Base-by-base conservation (phyloP, 768 basidiomycete species). In the Suillus bovinus region DNA sequence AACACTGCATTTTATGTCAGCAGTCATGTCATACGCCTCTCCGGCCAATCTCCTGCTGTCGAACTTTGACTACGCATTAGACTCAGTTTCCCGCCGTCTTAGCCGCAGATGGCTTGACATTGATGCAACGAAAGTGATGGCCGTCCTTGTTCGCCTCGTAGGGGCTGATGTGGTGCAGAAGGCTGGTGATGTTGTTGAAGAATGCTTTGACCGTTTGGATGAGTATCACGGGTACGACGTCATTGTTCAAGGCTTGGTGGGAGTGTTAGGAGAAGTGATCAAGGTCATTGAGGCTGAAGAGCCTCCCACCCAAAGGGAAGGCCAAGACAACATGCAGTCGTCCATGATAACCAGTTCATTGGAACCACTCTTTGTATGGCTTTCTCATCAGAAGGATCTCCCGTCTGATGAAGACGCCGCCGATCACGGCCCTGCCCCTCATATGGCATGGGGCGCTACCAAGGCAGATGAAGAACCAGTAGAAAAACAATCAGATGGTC, bases 61-160 rank as follows among this genome's bases (percentile, higher is more conserved):
- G 24, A 97, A 99, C 74, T 96, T 96, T 67, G 96, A 99, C 75
- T 99, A 99, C 71, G 90, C 94, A 10, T 85, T 99, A 60, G 94
- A 98, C 67, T 86, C 91, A 2, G 89, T 96, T 17, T 92, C 94
- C 3, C 88, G 93, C 24, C 85, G 91, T 31, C 82, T 99, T 29
- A 87, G 88, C 13, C 84, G 86, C 20, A 82, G 89, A 63, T 89
- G 91, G 82, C 82, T 99, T 11, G 94, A 96, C 64, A 81, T 92
- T 2, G 87, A 91, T 38, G 96, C 96, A 0, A 91, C 96, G 10
- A 89, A 92, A 65, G 95, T 99, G 7, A 80, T 99, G 24, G 84
- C 86, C 16, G 78, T 95, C 31, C 86, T 98, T 71, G 84, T 99
- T 61, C 87, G 90, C 10, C 81, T 99, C 14, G 92, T 96, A 8